These are phyloP conservation scores for Hippophae tibetana DNA, from an alignment of 306 rosid species.

Conservation along the genomic window DNA sequence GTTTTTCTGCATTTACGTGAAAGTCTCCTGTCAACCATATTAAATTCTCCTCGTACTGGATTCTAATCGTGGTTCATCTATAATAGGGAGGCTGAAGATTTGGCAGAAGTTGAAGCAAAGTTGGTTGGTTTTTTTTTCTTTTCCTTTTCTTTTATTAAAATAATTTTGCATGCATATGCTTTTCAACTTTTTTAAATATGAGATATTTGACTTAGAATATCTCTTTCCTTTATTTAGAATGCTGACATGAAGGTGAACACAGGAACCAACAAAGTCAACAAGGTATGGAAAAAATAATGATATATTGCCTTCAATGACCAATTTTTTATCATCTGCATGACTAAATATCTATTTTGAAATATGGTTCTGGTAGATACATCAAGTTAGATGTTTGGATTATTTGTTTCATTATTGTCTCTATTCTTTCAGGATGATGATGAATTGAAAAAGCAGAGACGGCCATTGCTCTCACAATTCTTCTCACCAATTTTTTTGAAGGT, in stretches of 20 bases:
- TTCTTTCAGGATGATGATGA: conserved; percentile 59
- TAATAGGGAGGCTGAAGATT: conserved; percentile 65
- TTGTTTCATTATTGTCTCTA: conserved; percentile 3
- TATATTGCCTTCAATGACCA: background rate
- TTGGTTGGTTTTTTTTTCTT: conserved; percentile 36
- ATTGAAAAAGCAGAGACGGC: conserved; percentile 41
- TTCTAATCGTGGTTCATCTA: conserved; percentile 20
- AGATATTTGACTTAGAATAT: conserved; percentile 11
- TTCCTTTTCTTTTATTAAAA: background rate
- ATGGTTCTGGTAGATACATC: background rate
- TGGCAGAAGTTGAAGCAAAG: conserved; percentile 92
- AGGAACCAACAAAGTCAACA: conserved; percentile 38
- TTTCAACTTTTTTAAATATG: conserved; percentile 2
- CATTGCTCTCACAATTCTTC: conserved; percentile 56
- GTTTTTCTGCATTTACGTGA: background rate
- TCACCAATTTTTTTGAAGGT: conserved; percentile 83
- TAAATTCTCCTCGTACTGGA: background rate
- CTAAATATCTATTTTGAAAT: background rate
- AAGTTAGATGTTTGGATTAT: background rate
- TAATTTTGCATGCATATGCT: background rate
- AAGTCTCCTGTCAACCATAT: conserved; percentile 4
- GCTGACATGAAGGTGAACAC: conserved; percentile 45
- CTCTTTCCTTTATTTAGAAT: conserved; percentile 15
- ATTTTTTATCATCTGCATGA: background rate
- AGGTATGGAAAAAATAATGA: conserved; percentile 30